Evolutionary conservation across 805 yeast genomes (phyloP), one percentile per base, ranked within the genome.

Genomic region (Scheffersomyces spartinae): DNA sequence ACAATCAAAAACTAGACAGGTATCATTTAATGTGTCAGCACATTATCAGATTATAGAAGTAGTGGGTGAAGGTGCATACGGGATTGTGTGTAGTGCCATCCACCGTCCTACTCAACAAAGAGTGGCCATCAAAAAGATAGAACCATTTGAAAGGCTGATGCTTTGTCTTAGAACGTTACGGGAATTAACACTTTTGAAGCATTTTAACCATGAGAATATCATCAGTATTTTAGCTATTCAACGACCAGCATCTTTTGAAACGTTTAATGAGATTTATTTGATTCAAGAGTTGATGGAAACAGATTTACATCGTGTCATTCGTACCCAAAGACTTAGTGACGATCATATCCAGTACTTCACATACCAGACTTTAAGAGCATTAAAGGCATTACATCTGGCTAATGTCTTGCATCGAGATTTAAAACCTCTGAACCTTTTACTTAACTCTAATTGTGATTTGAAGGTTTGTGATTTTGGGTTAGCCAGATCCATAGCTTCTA

Each of bases 41-140:
- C 85, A 82, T 43, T 88, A 86, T 51, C 84, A 84, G 49, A 74
- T 88, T 24, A 62, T 76, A 26, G 84, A 82, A 37, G 70, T 88
- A 9, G 75, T 88, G 2, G 97, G 97, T 6, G 94, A 85, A 51
- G 97, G 97, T 11, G 96, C 97, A 1, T 88, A 88, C 46, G 97
- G 97, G 5, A 74, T 86, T 8, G 97, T 88, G 7, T 75, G 95
- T 49, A 72, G 88, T 7, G 96, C 96, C 0, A 54, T 75, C 7
- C 95, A 88, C 52, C 70, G 71, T 42, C 94, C 95, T 5, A 70
- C 91, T 1, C 77, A 78, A 28, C 86, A 79, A 39, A 73, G 73
- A 35, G 96, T 88, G n/a, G 97, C 97, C 20, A 85, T 88, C 43
- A 88, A 88, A 52, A 88, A 86, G 55, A 84, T 88, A 36, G 80